Base-by-base conservation (phyloP, 75 land plant species). In the Larix kaempferi region DNA sequence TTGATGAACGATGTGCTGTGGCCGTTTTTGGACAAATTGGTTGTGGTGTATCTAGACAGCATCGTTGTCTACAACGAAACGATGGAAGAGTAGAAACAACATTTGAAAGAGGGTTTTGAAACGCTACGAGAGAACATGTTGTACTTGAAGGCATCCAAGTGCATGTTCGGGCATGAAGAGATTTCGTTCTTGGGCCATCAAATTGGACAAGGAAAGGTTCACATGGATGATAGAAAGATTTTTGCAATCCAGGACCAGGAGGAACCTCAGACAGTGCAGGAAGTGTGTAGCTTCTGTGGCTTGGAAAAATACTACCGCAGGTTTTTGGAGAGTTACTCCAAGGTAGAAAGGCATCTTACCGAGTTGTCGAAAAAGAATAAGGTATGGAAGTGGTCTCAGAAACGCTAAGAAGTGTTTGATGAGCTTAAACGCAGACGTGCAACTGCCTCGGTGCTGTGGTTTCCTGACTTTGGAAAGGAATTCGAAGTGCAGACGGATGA, bases 11-110 rank as follows among this genome's bases (percentile, higher is more conserved):
- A 82, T 1, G 61, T 62, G 21, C 44, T 78, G 1, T 62, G 63
- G 0, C 73, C 59, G 1, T 74, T 25, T 58, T 39, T 83, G 44
- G 84, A 82, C 54, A 37, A 62, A 1, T 82, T 61, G 4, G 56
- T 73, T 64, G 76, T 78, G 3, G 76, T 82, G 16, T 82, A 73
- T 60, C 1, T 82, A 14, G 80, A 78, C 56, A 80, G 77, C 65
- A 82, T 78, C 52, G 22, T 82, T 37, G 55, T 82, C 21, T 82
- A 52, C 5, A 69, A 4, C 44, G 3, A 44, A 14, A 29, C 61
- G 0, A 16, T 49, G 33, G 75, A 78, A 52, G 61, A 82, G 19
- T 63, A 83, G 54, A 4, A 19, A 52, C 6, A 4, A 41, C 79
- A 82, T 62, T 35, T 77, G 2, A 17, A 26, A 37, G 11, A 8